phyloP scores from a whole-genome alignment of 2,329 filamentous ascomycete genomes.

The Beauveria brongniartii region DNA sequence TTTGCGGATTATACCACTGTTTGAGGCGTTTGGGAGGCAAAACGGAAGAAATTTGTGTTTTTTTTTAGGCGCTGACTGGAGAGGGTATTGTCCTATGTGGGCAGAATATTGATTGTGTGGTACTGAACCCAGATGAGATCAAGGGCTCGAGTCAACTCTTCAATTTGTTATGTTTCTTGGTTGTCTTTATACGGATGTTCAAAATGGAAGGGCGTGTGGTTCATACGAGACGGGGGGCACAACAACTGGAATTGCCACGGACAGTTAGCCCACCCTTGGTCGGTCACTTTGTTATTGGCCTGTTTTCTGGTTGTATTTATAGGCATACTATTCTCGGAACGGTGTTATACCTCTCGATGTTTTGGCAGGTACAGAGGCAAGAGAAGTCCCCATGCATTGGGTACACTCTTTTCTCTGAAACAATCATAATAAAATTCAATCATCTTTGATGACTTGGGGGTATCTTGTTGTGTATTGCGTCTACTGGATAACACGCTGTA shows the following conservation, averaged over 20 bases:
- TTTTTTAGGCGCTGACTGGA: constrained; percentile 8
- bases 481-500: not conserved
- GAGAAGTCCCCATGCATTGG: not conserved
- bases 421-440: not conserved
- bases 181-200: not conserved
- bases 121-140: not conserved
- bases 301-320: constrained; percentile 12
- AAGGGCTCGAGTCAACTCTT: not conserved
- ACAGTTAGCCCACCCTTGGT: not conserved
- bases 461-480: constrained; percentile 1
- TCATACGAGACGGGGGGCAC: not conserved
- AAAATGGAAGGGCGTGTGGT: not conserved
- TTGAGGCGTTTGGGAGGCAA: constrained; percentile 3
- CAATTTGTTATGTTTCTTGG: not conserved
- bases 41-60: not conserved
- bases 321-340: constrained; percentile 9
- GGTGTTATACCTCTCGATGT: constrained; percentile 3
- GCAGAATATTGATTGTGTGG: not conserved
- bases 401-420: not conserved
- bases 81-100: not conserved
- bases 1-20: constrained; percentile 8
- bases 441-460: not conserved
- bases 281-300: constrained; percentile 7
- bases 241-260: not conserved
- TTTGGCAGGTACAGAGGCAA: not conserved